Conservation (phyloP, 306 rosid species). For the Trifolium subterraneum region DNA sequence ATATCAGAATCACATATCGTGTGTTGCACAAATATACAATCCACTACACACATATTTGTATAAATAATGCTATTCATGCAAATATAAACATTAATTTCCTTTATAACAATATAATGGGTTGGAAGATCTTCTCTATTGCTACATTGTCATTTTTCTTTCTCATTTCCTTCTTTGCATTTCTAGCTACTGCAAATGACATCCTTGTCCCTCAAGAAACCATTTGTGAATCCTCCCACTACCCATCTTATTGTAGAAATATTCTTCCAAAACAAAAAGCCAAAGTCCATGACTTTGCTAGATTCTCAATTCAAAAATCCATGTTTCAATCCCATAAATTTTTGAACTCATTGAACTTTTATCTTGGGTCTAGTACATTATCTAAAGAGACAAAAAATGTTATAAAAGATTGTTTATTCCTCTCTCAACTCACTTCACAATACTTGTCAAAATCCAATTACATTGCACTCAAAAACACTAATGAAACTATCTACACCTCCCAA, state of each 20-base stretch:
- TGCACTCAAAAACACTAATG: not conserved
- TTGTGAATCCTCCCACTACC: not conserved
- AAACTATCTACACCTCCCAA: not conserved
- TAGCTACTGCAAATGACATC: not conserved
- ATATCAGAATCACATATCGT: no score
- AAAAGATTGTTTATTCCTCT: not conserved
- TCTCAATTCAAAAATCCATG: not conserved
- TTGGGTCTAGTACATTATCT: not conserved
- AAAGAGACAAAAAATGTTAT: not conserved
- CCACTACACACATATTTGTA: not conserved
- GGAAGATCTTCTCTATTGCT: not conserved
- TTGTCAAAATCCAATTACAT: not conserved
- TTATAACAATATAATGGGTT: not conserved
- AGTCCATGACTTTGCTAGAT: not conserved
- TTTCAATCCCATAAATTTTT: not conserved
- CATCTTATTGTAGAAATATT: not conserved
- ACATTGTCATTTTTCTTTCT: no score
- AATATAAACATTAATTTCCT: not conserved
- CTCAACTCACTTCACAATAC: not conserved
- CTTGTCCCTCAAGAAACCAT: not conserved
- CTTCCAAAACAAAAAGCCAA: not conserved
- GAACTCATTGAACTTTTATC: not conserved
- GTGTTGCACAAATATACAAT: not conserved
- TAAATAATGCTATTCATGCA: not conserved
- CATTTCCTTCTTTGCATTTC: not conserved